These are phyloP conservation scores for Suaeda aralocaspica DNA, from an alignment of 148 eudicot species.

Conservation along the genomic window DNA sequence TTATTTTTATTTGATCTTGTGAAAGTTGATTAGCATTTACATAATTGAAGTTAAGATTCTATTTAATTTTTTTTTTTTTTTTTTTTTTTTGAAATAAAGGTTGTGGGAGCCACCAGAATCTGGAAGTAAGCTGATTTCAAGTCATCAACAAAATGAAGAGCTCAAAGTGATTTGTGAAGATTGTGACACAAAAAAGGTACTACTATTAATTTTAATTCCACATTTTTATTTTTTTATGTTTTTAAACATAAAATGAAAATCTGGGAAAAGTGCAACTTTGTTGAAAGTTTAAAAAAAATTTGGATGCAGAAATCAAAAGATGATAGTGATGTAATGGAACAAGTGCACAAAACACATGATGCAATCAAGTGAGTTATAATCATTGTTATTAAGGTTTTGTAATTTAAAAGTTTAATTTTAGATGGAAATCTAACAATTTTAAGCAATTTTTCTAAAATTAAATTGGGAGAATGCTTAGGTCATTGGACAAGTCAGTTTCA, in stretches of 20 bases:
- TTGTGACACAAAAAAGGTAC: conserved; percentile 64
- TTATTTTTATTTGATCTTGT: conserved; percentile 8
- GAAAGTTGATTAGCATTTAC: neutral
- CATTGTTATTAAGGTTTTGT: neutral
- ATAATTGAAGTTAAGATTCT: neutral
- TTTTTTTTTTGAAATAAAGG: conserved; percentile 28
- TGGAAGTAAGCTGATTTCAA: conserved; percentile 48
- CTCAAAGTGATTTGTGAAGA: conserved; percentile 64
- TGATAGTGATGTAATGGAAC: conserved; percentile 65
- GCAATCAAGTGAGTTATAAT: conserved; percentile 67
- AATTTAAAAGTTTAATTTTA: neutral
- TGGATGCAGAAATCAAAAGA: conserved; percentile 46
- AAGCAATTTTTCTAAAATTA: conserved; percentile 9
- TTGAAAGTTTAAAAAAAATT: conserved; percentile 10
- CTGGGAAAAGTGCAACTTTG: conserved; percentile 9
- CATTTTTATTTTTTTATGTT: neutral
- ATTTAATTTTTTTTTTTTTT: conserved; percentile 26
- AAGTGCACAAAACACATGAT: conserved; percentile 74
- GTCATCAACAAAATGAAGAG: conserved; percentile 59
- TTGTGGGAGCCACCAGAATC: conserved; percentile 67
- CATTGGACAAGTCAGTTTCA: conserved; percentile 75
- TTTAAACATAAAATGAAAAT: conserved; percentile 10
- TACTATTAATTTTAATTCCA: neutral
- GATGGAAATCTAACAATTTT: conserved; percentile 3
- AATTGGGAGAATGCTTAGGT: conserved; percentile 42